Evolutionary conservation across 148 eudicot genomes (phyloP).

Genomic region (Rhododendron molle): DNA sequence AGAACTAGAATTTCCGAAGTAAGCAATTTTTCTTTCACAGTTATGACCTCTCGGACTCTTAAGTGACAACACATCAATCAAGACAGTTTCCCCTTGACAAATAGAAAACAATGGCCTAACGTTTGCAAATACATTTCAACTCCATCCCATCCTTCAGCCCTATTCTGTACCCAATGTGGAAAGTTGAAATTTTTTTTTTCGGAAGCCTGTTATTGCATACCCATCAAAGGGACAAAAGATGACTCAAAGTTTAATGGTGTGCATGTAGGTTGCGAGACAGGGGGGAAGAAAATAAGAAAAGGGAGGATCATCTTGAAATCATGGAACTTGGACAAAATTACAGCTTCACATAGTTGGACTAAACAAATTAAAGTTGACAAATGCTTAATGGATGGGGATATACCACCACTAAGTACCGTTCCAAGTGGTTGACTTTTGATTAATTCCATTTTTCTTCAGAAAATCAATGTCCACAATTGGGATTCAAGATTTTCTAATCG

Average conservation of each 20-base stretch:
- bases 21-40: not conserved
- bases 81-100: not conserved
- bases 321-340: not conserved
- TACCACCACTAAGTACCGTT: not conserved
- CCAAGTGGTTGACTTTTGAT: not conserved
- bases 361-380: not conserved
- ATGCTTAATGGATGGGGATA: not conserved
- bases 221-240: not conserved
- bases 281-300: too few relatives aligned
- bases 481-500: too few relatives aligned
- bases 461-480: too few relatives aligned
- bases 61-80: not conserved
- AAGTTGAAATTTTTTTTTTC: not conserved
- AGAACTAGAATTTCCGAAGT: not conserved
- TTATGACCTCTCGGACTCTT: not conserved
- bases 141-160: not conserved
- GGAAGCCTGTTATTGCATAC: not conserved
- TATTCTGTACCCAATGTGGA: not conserved
- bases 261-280: too few relatives aligned
- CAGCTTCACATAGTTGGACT: not conserved
- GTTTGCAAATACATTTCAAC: not conserved
- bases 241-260: too few relatives aligned
- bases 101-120: not conserved
- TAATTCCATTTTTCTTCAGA: not conserved
- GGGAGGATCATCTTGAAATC: not conserved